Evolutionary conservation across 805 yeast genomes (phyloP).

Genomic region (Brettanomyces nanus): DNA sequence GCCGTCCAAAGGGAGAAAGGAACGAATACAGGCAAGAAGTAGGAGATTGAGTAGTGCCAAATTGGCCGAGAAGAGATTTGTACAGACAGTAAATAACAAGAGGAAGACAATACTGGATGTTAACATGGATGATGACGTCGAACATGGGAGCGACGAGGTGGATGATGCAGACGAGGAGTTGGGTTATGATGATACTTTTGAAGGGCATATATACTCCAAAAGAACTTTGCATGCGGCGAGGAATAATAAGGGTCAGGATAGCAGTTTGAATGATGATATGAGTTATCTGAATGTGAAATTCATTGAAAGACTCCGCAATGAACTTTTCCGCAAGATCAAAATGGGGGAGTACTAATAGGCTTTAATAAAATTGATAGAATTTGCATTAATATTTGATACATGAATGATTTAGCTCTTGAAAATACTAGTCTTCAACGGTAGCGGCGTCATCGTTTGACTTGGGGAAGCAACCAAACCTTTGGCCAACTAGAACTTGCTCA

Average conservation of each 20-base stretch:
- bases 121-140: neutral
- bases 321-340: conserved; percentile 26
- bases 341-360: neutral
- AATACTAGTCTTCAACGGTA: too few relatives aligned
- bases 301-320: conserved; percentile 43
- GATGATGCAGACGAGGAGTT: conserved; percentile 1
- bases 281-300: conserved; percentile 41
- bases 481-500: conserved; percentile 81
- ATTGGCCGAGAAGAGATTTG: neutral
- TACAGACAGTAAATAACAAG: conserved; percentile 1
- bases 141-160: neutral
- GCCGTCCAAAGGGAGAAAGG: conserved; percentile 8
- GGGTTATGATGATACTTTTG: conserved; percentile 3
- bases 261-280: conserved; percentile 21
- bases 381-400: neutral
- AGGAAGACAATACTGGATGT: neutral
- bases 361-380: neutral
- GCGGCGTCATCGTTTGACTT: neutral
- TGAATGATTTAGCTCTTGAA: too few relatives aligned
- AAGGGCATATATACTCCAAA: too few relatives aligned
- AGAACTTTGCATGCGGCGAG: neutral
- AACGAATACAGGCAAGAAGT: neutral
- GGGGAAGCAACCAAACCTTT: conserved; percentile 55
- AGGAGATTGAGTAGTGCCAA: neutral
- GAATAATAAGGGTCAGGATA: neutral